These are phyloP conservation scores for Heterobasidion irregulare DNA, from an alignment of 1,284 basidiomycete genomes.

Conservation along the genomic window DNA sequence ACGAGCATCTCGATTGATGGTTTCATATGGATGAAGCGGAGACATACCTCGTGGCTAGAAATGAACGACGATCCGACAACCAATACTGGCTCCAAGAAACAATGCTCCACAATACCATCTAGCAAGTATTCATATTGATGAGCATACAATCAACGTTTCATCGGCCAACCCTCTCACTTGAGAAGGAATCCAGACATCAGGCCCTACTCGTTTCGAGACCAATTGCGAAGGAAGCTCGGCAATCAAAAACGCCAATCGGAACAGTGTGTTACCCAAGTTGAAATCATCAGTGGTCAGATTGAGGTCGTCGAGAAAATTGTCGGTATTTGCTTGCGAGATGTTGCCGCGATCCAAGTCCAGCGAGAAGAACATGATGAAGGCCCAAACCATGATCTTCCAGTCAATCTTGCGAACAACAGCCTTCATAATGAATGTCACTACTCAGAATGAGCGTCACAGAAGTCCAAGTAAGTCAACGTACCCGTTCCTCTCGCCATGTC, in stretches of 20 bases:
- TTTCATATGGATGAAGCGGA: constrained; percentile 26
- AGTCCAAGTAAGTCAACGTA: constrained; percentile 15
- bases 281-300: constrained; percentile 53
- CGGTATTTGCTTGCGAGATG: constrained; percentile 56
- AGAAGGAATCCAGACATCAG: constrained; percentile 66
- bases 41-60: constrained; percentile 26
- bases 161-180: constrained; percentile 30
- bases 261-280: constrained; percentile 51
- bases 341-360: constrained; percentile 50
- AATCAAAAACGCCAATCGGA: constrained; percentile 47
- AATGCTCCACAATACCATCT: constrained; percentile 50
- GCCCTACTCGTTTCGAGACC: constrained; percentile 61
- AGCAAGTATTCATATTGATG: not conserved
- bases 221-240: constrained; percentile 67
- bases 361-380: constrained; percentile 55
- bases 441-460: not conserved
- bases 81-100: constrained; percentile 57
- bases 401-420: constrained; percentile 53
- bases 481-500: constrained; percentile 62
- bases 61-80: constrained; percentile 45
- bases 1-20: constrained; percentile 22
- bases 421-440: constrained; percentile 19
- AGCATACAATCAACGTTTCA: not conserved
- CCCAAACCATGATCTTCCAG: constrained; percentile 55
- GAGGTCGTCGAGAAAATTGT: constrained; percentile 58